Evolutionary conservation across 2,329 filamentous ascomycete genomes (phyloP).

Genomic region (Xylaria digitata): DNA sequence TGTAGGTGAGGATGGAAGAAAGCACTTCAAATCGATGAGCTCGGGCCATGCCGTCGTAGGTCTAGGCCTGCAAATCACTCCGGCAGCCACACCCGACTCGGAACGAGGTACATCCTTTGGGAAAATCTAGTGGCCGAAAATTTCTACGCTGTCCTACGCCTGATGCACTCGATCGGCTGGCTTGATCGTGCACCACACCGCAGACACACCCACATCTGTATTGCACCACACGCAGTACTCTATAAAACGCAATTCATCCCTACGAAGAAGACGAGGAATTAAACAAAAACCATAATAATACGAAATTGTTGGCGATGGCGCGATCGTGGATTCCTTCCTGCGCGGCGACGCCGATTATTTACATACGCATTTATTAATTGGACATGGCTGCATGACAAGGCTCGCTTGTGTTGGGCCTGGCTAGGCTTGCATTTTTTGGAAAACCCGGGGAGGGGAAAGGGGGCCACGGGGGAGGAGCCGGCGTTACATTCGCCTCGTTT

Average conservation of each 20-base stretch:
- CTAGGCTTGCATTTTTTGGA: conserved; percentile 32
- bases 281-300: background rate
- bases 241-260: conserved; percentile 10
- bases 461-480: conserved; percentile 11
- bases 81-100: conserved; percentile 53
- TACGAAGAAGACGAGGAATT: background rate
- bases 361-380: conserved; percentile 42
- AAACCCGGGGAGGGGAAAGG: conserved; percentile 14
- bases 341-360: conserved; percentile 29
- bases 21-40: conserved; percentile 55
- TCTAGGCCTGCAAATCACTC: conserved; percentile 56
- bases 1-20: conserved; percentile 41
- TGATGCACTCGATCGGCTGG: background rate
- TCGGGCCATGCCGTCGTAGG: conserved; percentile 54
- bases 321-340: conserved; percentile 15
- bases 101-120: conserved; percentile 39
- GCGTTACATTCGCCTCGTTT: conserved; percentile 37
- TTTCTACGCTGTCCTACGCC: conserved; percentile 17
- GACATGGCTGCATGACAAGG: conserved; percentile 38
- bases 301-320: conserved; percentile 18
- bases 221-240: conserved; percentile 13
- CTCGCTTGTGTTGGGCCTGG: conserved; percentile 32
- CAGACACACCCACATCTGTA: conserved; percentile 22
- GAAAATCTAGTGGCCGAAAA: conserved; percentile 27
- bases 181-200: conserved; percentile 12